Conservation (phyloP, 2,329 filamentous ascomycete genomes). For the Rhinocladiella similis region DNA sequence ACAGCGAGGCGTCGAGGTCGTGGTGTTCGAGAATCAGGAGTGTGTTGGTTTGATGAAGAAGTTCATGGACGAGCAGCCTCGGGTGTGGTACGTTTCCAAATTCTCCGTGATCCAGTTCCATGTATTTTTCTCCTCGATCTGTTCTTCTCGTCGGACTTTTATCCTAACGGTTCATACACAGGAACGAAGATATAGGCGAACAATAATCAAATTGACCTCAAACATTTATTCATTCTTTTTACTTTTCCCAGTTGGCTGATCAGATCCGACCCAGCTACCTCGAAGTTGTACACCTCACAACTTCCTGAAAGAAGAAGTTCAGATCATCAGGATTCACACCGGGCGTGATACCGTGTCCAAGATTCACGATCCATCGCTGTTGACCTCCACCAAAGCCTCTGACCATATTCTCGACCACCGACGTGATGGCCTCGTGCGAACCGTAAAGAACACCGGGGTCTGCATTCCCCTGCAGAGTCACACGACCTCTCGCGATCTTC, state of each 20-base stretch:
- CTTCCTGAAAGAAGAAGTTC: slow-evolving; percentile 90
- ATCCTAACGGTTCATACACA: slow-evolving; percentile 32
- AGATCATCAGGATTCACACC: slow-evolving; percentile 91
- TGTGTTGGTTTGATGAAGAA: slow-evolving; percentile 69
- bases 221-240: too few relatives aligned
- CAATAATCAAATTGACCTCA: slow-evolving; percentile 1
- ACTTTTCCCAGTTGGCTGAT: neutral
- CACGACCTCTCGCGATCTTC: slow-evolving; percentile 72
- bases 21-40: slow-evolving; percentile 66
- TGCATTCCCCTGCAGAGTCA: slow-evolving; percentile 90
- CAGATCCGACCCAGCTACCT: neutral
- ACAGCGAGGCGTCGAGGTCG: slow-evolving; percentile 68
- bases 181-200: slow-evolving; percentile 60
- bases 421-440: slow-evolving; percentile 74
- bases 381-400: slow-evolving; percentile 79
- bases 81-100: slow-evolving; percentile 60
- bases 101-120: neutral
- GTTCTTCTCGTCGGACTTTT: neutral
- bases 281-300: slow-evolving; percentile 62
- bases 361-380: slow-evolving; percentile 94
- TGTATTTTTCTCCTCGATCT: too few relatives aligned
- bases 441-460: slow-evolving; percentile 94
- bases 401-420: slow-evolving; percentile 82
- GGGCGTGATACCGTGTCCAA: slow-evolving; percentile 96
- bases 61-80: slow-evolving; percentile 72